Percentiles rank a stretch among this genome's conserved stretches.
These are phyloP conservation scores for Silene coronaria DNA, from an alignment of 179 eudicot genomes.

Conservation along the genomic window DNA sequence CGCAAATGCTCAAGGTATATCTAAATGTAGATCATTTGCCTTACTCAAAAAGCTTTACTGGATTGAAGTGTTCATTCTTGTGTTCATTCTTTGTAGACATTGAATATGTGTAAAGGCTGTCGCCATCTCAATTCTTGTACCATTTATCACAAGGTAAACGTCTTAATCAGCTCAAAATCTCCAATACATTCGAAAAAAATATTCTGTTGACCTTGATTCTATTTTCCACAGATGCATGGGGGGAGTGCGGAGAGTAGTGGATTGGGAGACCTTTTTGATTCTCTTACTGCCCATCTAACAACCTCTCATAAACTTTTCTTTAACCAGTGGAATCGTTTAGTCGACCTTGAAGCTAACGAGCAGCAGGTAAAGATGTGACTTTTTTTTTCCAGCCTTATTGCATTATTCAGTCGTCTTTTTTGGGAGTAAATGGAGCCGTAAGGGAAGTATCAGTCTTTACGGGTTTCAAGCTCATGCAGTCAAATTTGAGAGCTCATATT, in stretches of 20 bases:
- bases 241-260: conserved; percentile 87
- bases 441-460: not conserved
- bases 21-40: not conserved
- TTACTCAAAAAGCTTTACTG: not conserved
- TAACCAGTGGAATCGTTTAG: conserved; percentile 69
- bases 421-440: not conserved
- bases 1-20: conserved; percentile 82
- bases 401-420: not conserved
- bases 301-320: conserved; percentile 58
- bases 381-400: not conserved
- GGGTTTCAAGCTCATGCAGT: not conserved
- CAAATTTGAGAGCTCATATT: conserved; percentile 3
- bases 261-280: conserved; percentile 59
- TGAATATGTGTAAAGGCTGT: conserved; percentile 73
- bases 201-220: conserved; percentile 12
- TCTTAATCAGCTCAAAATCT: not conserved
- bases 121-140: conserved; percentile 83
- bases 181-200: not conserved
- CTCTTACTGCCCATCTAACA: conserved; percentile 73
- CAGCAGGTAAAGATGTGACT: conserved; percentile 43
- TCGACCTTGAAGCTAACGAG: conserved; percentile 91
- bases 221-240: conserved; percentile 56
- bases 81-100: conserved; percentile 40
- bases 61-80: not conserved
- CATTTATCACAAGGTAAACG: conserved; percentile 77